Conservation (phyloP, 371 early-diverging fungal species). For the Funneliformis caledonium region DNA sequence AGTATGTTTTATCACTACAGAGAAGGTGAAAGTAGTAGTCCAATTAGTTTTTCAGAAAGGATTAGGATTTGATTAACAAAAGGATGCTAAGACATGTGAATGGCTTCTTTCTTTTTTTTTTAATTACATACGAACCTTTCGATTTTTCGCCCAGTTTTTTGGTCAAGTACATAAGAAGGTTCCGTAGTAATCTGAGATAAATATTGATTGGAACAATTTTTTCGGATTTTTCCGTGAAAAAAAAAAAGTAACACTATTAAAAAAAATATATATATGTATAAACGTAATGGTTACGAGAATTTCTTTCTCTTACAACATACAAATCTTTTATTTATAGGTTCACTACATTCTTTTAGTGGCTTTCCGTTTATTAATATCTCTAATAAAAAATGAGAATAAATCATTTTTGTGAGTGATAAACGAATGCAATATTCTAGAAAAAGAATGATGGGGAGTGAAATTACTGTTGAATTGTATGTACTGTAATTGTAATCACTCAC, state of each 20-base stretch:
- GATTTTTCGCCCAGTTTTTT: background rate
- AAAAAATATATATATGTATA: background rate
- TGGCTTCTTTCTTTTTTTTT: background rate
- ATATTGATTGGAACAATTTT: background rate
- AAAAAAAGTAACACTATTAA: too few relatives aligned
- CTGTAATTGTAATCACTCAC: too few relatives aligned
- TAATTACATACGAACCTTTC: background rate
- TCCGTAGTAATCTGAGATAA: background rate
- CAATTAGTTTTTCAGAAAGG: too few relatives aligned
- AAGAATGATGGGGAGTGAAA: too few relatives aligned
- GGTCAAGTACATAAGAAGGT: background rate
- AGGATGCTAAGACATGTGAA: background rate
- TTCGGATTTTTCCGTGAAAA: too few relatives aligned
- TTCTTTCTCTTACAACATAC: background rate
- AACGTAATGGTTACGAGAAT: background rate
- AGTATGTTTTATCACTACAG: background rate
- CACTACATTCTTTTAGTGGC: background rate
- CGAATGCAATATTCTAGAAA: too few relatives aligned
- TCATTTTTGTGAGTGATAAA: background rate
- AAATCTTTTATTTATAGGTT: background rate
- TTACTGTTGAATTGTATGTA: too few relatives aligned
- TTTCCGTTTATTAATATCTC: background rate
- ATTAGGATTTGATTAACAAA: background rate
- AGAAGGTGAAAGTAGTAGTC: too few relatives aligned
- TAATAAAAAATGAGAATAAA: background rate